Percentiles rank a stretch among this genome's conserved stretches.
phyloP scores from a whole-genome alignment of 805 yeast species.

The Barnettozyma siamensis region DNA sequence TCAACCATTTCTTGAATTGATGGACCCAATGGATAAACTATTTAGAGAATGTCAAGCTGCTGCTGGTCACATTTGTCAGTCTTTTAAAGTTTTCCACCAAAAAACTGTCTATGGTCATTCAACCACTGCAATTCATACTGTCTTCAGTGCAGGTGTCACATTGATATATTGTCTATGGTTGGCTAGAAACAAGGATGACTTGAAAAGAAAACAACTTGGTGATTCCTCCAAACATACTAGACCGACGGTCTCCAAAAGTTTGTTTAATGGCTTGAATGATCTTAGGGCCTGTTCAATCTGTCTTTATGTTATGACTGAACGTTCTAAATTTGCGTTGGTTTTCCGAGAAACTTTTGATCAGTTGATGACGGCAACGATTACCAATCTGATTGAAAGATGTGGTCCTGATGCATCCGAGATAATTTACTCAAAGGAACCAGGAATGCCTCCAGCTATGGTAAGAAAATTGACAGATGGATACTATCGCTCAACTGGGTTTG shows the following conservation, averaged over 20 bases:
- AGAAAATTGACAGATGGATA: conserved; percentile 32
- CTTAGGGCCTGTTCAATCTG: conserved; percentile 60
- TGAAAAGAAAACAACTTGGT: conserved; percentile 47
- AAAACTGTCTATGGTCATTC: conserved; percentile 59
- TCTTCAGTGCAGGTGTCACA: conserved; percentile 65
- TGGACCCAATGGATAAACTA: conserved; percentile 54
- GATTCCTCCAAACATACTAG: conserved; percentile 56
- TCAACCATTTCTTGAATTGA: conserved; percentile 57
- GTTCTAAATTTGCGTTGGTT: conserved; percentile 54
- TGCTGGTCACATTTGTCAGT: conserved; percentile 63
- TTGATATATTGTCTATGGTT: conserved; percentile 62
- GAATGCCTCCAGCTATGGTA: conserved; percentile 57
- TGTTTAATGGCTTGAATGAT: conserved; percentile 55
- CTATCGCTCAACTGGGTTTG: conserved; percentile 19
- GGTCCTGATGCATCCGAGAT: conserved; percentile 58
- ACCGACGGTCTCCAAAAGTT: conserved; percentile 48
- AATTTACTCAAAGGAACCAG: conserved; percentile 39
- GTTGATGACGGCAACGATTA: conserved; percentile 57
- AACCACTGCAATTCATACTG: conserved; percentile 60
- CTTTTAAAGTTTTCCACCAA: conserved; percentile 58
- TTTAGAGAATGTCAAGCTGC: conserved; percentile 67
- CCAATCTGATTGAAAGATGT: conserved; percentile 55
- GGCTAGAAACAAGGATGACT: conserved; percentile 55
- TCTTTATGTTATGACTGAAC: conserved; percentile 59
- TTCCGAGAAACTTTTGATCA: conserved; percentile 67